Evolutionary conservation across 129 eudicot genomes (phyloP).

Genomic region (Flaveria bidentis): DNA sequence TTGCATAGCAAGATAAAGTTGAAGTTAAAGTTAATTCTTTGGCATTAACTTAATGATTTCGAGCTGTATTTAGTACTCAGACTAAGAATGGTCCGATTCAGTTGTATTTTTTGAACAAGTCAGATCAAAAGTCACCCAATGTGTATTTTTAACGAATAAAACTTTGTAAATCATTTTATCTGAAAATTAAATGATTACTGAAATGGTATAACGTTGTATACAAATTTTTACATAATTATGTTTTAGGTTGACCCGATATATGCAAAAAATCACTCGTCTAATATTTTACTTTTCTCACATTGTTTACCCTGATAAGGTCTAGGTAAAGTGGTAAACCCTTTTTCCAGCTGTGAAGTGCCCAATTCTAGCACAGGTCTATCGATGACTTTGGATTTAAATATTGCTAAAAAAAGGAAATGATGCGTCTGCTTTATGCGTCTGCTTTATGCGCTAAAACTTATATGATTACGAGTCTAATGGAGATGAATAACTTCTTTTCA

Average conservation of each 20-base stretch:
- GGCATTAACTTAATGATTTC: background rate
- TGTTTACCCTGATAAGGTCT: background rate
- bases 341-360: background rate
- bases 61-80: conserved; percentile 7
- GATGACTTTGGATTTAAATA: background rate
- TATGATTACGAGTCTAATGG: conserved; percentile 20
- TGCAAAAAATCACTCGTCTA: background rate
- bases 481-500: conserved; percentile 23
- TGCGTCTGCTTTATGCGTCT: background rate
- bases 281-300: background rate
- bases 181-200: background rate
- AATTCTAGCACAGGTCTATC: background rate
- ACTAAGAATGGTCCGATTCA: background rate
- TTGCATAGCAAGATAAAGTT: conserved; percentile 7
- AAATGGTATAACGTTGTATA: background rate
- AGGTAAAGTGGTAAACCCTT: background rate
- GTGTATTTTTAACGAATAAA: background rate
- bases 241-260: background rate
- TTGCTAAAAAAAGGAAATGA: background rate
- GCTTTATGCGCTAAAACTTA: conserved; percentile 2
- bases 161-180: background rate
- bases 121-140: background rate
- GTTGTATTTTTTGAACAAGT: background rate
- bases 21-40: background rate
- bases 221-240: background rate